Evolutionary conservation across 495 filamentous ascomycete species (phyloP), one percentile per base, ranked within the genome.

Genomic region (Aspergillus carlsbadensis): DNA sequence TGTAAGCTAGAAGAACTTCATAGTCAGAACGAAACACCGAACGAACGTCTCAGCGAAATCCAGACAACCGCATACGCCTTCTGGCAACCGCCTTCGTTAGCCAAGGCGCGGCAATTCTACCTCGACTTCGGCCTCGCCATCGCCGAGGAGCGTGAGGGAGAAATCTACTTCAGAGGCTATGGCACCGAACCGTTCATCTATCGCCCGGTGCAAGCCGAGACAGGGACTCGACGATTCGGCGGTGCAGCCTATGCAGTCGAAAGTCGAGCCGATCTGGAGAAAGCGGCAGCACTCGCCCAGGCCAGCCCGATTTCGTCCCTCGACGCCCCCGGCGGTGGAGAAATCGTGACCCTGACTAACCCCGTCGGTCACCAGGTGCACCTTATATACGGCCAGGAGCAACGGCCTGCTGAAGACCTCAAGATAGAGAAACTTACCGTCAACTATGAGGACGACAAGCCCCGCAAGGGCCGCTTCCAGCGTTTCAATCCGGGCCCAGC

Each of bases 401-500:
- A 45, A 21, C n/a, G 20, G 20, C 37, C 43, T n/a, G 42, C n/a
- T 6, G 15, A 45, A 21, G 15, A 8, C 15, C 17, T 45, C 15
- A 18, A 17, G 20, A 17, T 45, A 2, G 65, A 67, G 45, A 72
- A 67, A 22, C 54, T 69, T 26, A 61, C 60, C 10, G 44, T 66
- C 33, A 71, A 73, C 34, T 64, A 58, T 24, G 65, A 70, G 24
- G 33, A 45, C 15, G 68, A 74, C 4, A 72, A 74, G 51, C 58
- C 60, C 18, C 57, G 69, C 10, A 35, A 45, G 10, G 54, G 63
- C 7, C 47, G 54, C 26, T 72, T 72, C 49, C 68, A 68, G 15
- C 60, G 69, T 0, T 71, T 78, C 59, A 58, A 74, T 5, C 73
- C 72, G 11, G 84, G 87, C 6, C 87, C 88, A 5, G 84, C 86